These are phyloP conservation scores for Rhododendron ferrugineum DNA, from an alignment of 148 eudicot genomes.

Conservation along the genomic window DNA sequence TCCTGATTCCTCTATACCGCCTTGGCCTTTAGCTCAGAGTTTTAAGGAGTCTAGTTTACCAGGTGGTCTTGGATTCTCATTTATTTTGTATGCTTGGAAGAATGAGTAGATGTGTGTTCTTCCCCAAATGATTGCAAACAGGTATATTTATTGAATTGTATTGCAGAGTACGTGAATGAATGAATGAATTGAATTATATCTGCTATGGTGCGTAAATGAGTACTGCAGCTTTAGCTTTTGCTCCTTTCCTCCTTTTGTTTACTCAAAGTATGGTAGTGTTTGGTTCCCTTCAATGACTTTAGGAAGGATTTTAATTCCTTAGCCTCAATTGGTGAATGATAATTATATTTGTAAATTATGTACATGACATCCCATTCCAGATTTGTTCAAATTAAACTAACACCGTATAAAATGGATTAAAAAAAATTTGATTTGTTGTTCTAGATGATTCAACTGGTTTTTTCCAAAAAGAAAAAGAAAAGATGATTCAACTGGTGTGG, in stretches of 20 bases:
- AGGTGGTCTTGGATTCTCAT: slow-evolving; percentile 36
- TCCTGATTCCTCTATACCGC: slow-evolving; percentile 6
- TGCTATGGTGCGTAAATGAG: background rate
- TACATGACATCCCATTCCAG: background rate
- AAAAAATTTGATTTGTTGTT: background rate
- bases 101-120: slow-evolving; percentile 29
- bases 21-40: slow-evolving; percentile 23
- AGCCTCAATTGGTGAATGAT: background rate
- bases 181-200: background rate
- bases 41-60: slow-evolving; percentile 26
- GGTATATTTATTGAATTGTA: background rate
- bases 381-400: background rate
- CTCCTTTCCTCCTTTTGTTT: background rate
- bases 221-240: background rate
- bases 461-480: background rate
- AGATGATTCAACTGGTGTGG: background rate
- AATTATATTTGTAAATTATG: background rate
- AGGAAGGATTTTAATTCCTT: background rate
- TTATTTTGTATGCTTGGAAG: slow-evolving; percentile 50
- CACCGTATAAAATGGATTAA: background rate
- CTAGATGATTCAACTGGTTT: background rate
- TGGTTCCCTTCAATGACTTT: background rate
- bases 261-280: background rate
- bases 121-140: slow-evolving; percentile 1
- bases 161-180: slow-evolving; percentile 8